phyloP scores from a whole-genome alignment of 306 rosid genomes.

The Dryas octopetala region DNA sequence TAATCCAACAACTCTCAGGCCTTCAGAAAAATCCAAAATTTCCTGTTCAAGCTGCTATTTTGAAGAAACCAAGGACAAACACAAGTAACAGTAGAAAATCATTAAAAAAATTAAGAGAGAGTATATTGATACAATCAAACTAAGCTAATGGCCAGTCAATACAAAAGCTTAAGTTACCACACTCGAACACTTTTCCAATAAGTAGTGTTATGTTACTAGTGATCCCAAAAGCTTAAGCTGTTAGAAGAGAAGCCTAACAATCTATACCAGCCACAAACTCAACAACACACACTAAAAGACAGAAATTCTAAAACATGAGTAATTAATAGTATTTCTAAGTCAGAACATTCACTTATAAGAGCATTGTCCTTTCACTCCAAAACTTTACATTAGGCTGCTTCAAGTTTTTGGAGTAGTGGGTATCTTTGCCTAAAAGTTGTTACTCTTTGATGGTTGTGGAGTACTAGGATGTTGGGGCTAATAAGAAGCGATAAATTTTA shows the following conservation, averaged over 20 bases:
- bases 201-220: not conserved
- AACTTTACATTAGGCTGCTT: not conserved
- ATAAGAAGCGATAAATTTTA: not conserved
- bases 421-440: not conserved
- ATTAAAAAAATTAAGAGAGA: not conserved
- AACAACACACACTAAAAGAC: not conserved
- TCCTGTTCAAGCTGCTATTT: constrained; percentile 71
- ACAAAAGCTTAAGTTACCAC: not conserved
- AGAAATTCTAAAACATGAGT: too few relatives aligned
- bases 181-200: not conserved
- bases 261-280: not conserved
- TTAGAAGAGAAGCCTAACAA: not conserved
- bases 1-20: constrained; percentile 69
- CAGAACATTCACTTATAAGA: too few relatives aligned
- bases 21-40: constrained; percentile 73
- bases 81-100: not conserved
- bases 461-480: not conserved
- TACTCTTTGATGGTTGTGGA: not conserved
- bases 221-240: not conserved
- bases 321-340: too few relatives aligned
- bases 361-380: not conserved
- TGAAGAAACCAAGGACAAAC: not conserved
- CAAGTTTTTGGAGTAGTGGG: not conserved
- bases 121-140: not conserved
- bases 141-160: not conserved